Evolutionary conservation across 2,329 filamentous ascomycete species (phyloP).

Genomic region (Sordariomycetes sp.): DNA sequence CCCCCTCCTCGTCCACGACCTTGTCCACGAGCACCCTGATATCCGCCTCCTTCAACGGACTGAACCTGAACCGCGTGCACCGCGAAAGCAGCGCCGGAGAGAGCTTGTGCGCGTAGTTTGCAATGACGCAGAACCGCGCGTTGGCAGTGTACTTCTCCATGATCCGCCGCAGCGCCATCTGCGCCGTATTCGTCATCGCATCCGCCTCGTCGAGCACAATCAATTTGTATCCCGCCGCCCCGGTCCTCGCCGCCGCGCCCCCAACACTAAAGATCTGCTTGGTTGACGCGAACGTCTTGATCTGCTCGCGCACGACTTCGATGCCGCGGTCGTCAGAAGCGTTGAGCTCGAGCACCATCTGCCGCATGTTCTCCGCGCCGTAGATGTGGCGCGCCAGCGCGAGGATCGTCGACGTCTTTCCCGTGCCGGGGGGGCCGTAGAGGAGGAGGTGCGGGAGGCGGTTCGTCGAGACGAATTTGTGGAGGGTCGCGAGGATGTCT

Average conservation of each 20-base stretch:
- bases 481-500: conserved; percentile 94
- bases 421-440: conserved; percentile 91
- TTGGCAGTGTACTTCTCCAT: conserved; percentile 99
- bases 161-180: conserved; percentile 92
- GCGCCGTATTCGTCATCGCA: conserved; percentile 96
- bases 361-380: conserved; percentile 79
- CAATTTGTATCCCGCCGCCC: conserved; percentile 70
- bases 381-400: conserved; percentile 91
- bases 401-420: conserved; percentile 93
- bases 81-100: conserved; percentile 83
- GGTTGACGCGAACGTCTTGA: conserved; percentile 97
- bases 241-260: conserved; percentile 17
- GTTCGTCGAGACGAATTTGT: conserved; percentile 93
- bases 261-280: conserved; percentile 78
- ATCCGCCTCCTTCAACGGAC: conserved; percentile 77
- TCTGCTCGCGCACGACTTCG: conserved; percentile 95
- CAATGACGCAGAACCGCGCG: conserved; percentile 95
- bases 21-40: conserved; percentile 77
- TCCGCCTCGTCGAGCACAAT: conserved; percentile 99
- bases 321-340: conserved; percentile 96
- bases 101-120: conserved; percentile 97
- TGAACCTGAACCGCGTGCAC: conserved; percentile 92
- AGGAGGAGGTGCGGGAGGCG: conserved; percentile 89
- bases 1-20: conserved; percentile 75
- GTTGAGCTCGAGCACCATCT: conserved; percentile 97